These are phyloP conservation scores for Coprinopsis strossmayeri DNA, from an alignment of 768 basidiomycete species.

Conservation along the genomic window DNA sequence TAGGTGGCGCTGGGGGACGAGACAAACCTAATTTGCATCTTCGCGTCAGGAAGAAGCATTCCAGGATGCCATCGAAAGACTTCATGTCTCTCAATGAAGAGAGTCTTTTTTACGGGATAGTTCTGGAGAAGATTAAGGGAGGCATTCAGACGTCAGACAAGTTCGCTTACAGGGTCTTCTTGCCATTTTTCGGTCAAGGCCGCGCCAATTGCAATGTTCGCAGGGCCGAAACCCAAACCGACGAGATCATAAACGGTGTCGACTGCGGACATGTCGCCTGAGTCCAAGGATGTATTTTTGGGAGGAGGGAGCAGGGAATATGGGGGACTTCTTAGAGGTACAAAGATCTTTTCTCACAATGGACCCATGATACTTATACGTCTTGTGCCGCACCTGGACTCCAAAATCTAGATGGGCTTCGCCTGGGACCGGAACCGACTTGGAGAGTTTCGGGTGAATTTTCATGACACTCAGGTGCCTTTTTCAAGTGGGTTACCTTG, in stretches of 20 bases:
- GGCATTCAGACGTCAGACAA: too few species aligned
- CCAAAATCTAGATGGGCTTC: slow-evolving; percentile 5
- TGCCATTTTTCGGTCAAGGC: slow-evolving; percentile 40
- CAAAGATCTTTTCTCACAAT: not conserved
- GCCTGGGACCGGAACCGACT: not conserved
- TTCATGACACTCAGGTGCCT: not conserved
- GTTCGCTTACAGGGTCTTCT: slow-evolving; percentile 9
- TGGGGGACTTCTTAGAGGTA: slow-evolving; percentile 3
- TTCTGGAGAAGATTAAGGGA: slow-evolving; percentile 2
- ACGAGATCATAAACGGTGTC: slow-evolving; percentile 36
- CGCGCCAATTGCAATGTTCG: slow-evolving; percentile 44
- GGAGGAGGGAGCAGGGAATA: slow-evolving; percentile 2
- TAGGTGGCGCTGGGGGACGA: not conserved
- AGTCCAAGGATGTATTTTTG: slow-evolving; percentile 4
- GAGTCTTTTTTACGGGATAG: slow-evolving; percentile 20
- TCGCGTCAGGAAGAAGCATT: slow-evolving; percentile 44
- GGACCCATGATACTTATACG: not conserved
- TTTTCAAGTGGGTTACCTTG: not conserved
- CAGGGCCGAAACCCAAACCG: slow-evolving; percentile 47
- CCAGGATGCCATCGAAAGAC: slow-evolving; percentile 50
- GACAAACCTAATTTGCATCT: slow-evolving; percentile 47
- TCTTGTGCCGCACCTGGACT: not conserved
- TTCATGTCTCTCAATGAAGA: slow-evolving; percentile 44
- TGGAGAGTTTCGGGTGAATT: not conserved
- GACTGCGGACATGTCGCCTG: slow-evolving; percentile 7